A percentile compares a stretch with the other conserved stretches of the same genome.
Conservation (phyloP, 345 rosid species). For the Gossypium rotundifolium region DNA sequence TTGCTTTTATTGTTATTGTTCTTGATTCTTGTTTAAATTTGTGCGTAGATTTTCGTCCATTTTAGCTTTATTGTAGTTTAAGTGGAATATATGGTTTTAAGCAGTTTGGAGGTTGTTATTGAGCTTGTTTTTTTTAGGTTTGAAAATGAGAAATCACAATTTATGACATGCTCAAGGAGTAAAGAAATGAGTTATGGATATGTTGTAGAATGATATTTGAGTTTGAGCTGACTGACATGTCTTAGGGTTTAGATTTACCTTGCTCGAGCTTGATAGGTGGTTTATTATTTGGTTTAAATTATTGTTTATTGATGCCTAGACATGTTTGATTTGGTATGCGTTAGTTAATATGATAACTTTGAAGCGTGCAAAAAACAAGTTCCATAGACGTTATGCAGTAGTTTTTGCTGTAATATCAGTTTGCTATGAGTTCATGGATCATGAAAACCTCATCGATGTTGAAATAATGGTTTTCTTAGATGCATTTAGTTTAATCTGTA, state of each 20-base stretch:
- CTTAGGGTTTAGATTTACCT: background rate
- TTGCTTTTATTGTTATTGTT: background rate
- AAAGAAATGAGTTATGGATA: background rate
- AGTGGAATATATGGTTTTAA: background rate
- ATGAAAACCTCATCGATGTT: background rate
- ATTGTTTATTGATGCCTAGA: background rate
- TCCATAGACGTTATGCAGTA: background rate
- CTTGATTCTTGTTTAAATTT: background rate
- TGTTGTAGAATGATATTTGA: background rate
- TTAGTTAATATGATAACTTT: background rate
- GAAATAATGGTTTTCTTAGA: background rate
- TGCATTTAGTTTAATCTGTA: background rate
- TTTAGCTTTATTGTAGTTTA: background rate
- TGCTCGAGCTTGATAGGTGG: background rate
- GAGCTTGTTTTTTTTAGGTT: background rate
- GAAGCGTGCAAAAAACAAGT: background rate
- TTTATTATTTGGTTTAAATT: background rate
- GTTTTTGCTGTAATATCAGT: background rate
- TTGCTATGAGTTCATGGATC: background rate
- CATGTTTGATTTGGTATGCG: background rate
- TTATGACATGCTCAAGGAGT: background rate
- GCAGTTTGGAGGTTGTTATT: slow-evolving; percentile 5
- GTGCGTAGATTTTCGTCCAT: background rate
- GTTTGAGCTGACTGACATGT: background rate
- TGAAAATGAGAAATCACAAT: background rate